Evolutionary conservation across 1,284 basidiomycete genomes (phyloP).

Genomic region (Austroboletus novae-zelandiae): DNA sequence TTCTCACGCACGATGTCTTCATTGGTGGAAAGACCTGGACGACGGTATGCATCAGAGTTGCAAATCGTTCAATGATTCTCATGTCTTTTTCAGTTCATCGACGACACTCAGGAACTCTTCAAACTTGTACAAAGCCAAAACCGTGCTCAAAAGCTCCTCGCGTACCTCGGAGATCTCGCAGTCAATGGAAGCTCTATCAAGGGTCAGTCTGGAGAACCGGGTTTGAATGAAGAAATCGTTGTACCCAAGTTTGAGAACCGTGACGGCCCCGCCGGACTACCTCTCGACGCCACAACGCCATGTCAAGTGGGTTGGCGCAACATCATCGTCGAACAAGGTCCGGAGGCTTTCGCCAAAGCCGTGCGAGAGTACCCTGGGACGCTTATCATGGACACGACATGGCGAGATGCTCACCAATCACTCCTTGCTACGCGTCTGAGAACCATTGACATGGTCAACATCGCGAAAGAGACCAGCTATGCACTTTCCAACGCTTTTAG

Average conservation of each 20-base stretch:
- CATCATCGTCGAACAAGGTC: constrained; percentile 97
- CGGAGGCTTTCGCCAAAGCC: constrained; percentile 98
- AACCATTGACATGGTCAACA: constrained; percentile 98
- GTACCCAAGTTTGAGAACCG: constrained; percentile 82
- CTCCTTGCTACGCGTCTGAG: constrained; percentile 95
- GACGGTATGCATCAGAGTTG: constrained; percentile 54
- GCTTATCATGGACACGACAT: constrained; percentile 97
- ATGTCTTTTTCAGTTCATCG: constrained; percentile 75
- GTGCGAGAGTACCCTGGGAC: constrained; percentile 95
- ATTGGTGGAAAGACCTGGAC: constrained; percentile 98
- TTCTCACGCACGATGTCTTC: constrained; percentile 97
- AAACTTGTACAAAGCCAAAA: constrained; percentile 98
- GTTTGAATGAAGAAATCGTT: constrained; percentile 87
- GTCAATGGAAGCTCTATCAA: constrained; percentile 99
- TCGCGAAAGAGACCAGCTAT: constrained; percentile 96
- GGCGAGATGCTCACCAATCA: constrained; percentile 99
- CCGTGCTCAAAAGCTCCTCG: constrained; percentile 95
- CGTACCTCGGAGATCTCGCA: constrained; percentile 96
- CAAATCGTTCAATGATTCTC: constrained; percentile 1
- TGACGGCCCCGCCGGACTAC: constrained; percentile 70
- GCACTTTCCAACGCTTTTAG: constrained; percentile 96
- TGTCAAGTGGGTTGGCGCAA: constrained; percentile 96
- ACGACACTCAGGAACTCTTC: constrained; percentile 98
- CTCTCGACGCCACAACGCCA: constrained; percentile 79
- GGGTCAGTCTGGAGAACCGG: constrained; percentile 91